These are phyloP conservation scores for Rhododendron ovatum DNA, from an alignment of 148 eudicot species.

Conservation along the genomic window DNA sequence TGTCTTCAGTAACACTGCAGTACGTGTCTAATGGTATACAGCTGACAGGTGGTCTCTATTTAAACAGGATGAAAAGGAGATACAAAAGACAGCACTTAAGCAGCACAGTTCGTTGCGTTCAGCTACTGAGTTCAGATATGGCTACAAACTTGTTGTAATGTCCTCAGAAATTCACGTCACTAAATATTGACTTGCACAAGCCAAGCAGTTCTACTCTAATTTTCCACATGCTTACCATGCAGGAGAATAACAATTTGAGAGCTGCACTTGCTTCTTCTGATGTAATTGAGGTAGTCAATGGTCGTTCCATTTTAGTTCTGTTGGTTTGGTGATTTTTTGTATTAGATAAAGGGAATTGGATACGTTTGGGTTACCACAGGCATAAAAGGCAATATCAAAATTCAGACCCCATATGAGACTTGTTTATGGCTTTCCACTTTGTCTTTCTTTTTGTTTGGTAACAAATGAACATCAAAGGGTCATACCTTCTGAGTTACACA, in stretches of 20 bases:
- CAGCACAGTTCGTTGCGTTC: slow-evolving; percentile 63
- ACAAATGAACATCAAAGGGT: background rate
- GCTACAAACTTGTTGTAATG: slow-evolving; percentile 93
- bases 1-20: background rate
- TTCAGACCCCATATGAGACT: background rate
- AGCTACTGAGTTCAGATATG: slow-evolving; percentile 83
- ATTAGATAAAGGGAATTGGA: background rate
- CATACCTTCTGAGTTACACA: background rate
- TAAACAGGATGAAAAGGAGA: slow-evolving; percentile 85
- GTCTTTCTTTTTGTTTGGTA: background rate
- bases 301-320: background rate
- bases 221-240: slow-evolving; percentile 23
- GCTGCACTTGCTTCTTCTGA: slow-evolving; percentile 59
- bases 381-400: background rate
- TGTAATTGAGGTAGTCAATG: slow-evolving; percentile 69
- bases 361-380: background rate
- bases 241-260: slow-evolving; percentile 70
- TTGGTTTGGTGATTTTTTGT: background rate
- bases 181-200: background rate
- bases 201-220: background rate
- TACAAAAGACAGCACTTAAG: slow-evolving; percentile 66
- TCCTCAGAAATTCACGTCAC: slow-evolving; percentile 7
- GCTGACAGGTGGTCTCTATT: slow-evolving; percentile 14
- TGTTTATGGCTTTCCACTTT: background rate
- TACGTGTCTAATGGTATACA: background rate